Percentiles rank a stretch among this genome's conserved stretches.
These are phyloP conservation scores for Echites panduratus DNA, from an alignment of 257 asterid species.

Conservation along the genomic window DNA sequence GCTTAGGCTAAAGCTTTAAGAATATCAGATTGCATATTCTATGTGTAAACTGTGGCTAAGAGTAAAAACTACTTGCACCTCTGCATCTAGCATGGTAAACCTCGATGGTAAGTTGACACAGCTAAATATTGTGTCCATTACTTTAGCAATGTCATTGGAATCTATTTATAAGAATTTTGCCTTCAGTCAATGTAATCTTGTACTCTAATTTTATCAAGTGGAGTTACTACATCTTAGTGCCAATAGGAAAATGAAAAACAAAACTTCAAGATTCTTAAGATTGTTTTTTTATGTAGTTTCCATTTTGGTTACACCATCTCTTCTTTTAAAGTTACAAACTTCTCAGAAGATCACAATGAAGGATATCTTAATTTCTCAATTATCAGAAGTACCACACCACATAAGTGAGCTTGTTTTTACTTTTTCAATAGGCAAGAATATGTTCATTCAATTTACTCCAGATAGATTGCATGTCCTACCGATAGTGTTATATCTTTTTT, in stretches of 20 bases:
- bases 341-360: neutral
- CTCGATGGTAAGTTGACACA: neutral
- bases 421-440: neutral
- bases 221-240: neutral
- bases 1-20: neutral
- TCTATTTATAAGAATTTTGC: neutral
- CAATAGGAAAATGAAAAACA: neutral
- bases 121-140: neutral
- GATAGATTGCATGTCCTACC: neutral
- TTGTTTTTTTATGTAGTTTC: neutral
- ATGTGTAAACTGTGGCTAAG: neutral
- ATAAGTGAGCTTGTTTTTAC: neutral
- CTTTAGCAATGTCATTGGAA: neutral
- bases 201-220: neutral
- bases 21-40: neutral
- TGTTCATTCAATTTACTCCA: neutral
- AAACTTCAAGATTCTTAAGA: neutral
- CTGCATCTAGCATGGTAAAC: too few species aligned
- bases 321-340: neutral
- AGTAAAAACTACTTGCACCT: neutral
- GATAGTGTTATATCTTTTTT: neutral
- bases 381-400: neutral
- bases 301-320: neutral
- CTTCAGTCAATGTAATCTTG: neutral
- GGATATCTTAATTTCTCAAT: neutral